These are phyloP conservation scores for Fraxinus sp. DNA, from an alignment of 305 asterid species.

Conservation along the genomic window DNA sequence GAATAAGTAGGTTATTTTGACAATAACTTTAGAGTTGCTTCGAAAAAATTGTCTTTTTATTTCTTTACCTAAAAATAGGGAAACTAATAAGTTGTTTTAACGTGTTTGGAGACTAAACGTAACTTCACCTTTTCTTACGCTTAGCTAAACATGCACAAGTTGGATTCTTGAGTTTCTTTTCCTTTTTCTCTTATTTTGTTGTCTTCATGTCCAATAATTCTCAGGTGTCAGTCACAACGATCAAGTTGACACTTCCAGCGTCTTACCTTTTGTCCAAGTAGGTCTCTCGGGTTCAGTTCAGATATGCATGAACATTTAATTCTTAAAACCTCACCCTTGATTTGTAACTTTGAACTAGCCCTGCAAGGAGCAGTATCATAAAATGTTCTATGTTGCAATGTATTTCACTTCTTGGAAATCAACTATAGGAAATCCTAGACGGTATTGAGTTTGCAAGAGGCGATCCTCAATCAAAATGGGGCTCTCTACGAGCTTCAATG, in stretches of 20 bases:
- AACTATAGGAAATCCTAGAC: constrained; percentile 65
- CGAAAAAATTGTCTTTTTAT: background rate
- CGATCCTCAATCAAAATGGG: constrained; percentile 73
- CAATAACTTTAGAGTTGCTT: background rate
- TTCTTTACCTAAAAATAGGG: background rate
- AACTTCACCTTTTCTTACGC: background rate
- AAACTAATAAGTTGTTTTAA: background rate
- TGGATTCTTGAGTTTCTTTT: background rate
- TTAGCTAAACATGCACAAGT: background rate
- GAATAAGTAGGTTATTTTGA: background rate
- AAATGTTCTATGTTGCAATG: background rate
- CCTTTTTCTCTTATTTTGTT: background rate
- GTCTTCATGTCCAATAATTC: constrained; percentile 16
- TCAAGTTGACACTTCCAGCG: constrained; percentile 65
- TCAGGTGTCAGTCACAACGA: constrained; percentile 93
- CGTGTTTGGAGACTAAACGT: background rate
- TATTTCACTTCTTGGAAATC: background rate
- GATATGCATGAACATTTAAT: background rate
- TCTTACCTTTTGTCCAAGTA: constrained; percentile 77
- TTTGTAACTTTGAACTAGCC: background rate
- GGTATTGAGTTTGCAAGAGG: constrained; percentile 94
- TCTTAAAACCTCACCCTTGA: background rate
- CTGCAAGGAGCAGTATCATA: background rate
- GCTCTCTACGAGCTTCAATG: constrained; percentile 79
- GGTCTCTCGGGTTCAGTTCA: constrained; percentile 12